phyloP scores from a whole-genome alignment of 23 red algal species.

The Gracilaria gracilis region DNA sequence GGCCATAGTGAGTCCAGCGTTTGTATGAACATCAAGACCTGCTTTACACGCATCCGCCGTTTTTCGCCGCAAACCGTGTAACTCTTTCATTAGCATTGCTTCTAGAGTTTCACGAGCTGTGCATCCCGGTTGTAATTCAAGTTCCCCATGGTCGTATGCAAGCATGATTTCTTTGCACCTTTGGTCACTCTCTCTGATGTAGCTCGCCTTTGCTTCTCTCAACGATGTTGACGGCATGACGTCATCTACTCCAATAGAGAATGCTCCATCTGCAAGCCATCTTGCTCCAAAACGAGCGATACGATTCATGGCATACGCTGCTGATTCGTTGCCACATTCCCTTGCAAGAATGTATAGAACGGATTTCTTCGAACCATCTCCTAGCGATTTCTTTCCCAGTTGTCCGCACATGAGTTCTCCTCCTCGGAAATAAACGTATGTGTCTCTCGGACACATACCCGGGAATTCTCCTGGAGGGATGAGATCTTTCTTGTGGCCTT shows the following conservation, averaged over 20 bases:
- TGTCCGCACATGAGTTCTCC: slow-evolving; percentile 93
- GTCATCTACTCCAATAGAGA: slow-evolving; percentile 95
- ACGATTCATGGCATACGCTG: slow-evolving; percentile 88
- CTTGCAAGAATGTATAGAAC: slow-evolving; percentile 88
- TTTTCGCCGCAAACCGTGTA: slow-evolving; percentile 87
- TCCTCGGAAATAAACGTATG: slow-evolving; percentile 86
- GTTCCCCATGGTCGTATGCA: slow-evolving; percentile 54
- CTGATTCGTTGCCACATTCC: slow-evolving; percentile 74
- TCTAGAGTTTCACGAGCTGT: slow-evolving; percentile 92
- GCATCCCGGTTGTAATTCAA: slow-evolving; percentile 88
- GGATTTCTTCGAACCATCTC: slow-evolving; percentile 86
- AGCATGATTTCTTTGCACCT: slow-evolving; percentile 79
- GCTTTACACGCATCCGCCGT: slow-evolving; percentile 78
- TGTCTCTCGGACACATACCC: slow-evolving; percentile 80
- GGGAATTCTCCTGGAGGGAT: slow-evolving; percentile 29
- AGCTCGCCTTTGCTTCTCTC: slow-evolving; percentile 49
- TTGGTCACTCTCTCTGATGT: slow-evolving; percentile 60
- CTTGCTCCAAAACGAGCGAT: slow-evolving; percentile 86
- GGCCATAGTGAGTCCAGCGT: slow-evolving; percentile 93
- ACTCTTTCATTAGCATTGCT: slow-evolving; percentile 76
- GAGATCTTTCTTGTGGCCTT: slow-evolving; percentile 62
- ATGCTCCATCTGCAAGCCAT: slow-evolving; percentile 85
- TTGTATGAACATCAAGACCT: slow-evolving; percentile 69
- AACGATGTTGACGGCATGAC: slow-evolving; percentile 81
- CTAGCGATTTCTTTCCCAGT: slow-evolving; percentile 88